Conservation (phyloP, 768 basidiomycete species). For the Tricholomella constricta region DNA sequence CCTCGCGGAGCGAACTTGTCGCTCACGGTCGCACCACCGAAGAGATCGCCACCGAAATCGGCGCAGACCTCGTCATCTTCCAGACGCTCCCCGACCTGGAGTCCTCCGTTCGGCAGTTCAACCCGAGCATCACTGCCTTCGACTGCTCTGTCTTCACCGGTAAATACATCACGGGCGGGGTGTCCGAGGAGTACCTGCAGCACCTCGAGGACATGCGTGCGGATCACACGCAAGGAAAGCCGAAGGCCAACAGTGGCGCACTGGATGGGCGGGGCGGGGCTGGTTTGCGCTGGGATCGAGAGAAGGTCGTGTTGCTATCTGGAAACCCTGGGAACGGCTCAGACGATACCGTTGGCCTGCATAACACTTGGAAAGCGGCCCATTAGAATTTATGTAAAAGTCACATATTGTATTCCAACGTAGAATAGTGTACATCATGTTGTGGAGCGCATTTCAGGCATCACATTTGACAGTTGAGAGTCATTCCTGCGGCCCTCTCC, state of each 20-base stretch:
- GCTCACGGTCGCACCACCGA: slow-evolving; percentile 74
- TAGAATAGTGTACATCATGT: slow-evolving; percentile 6
- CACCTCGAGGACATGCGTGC: slow-evolving; percentile 76
- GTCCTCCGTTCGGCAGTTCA: slow-evolving; percentile 82
- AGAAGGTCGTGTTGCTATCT: slow-evolving; percentile 29
- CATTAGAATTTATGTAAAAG: slow-evolving; percentile 14
- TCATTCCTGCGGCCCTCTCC: too few relatives aligned
- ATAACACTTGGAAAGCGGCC: slow-evolving; percentile 64
- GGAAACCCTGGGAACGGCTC: slow-evolving; percentile 57
- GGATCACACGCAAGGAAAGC: slow-evolving; percentile 75
- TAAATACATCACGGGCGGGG: slow-evolving; percentile 93
- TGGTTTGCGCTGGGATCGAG: slow-evolving; percentile 19
- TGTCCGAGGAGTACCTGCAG: slow-evolving; percentile 79
- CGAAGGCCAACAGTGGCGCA: slow-evolving; percentile 31
- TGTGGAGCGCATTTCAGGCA: background rate
- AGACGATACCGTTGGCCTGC: slow-evolving; percentile 78
- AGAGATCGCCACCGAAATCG: slow-evolving; percentile 79
- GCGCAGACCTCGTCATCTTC: slow-evolving; percentile 95
- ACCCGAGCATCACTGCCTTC: slow-evolving; percentile 72
- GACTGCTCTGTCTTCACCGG: slow-evolving; percentile 99
- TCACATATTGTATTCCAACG: slow-evolving; percentile 14
- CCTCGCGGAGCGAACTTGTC: slow-evolving; percentile 90
- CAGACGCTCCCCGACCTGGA: slow-evolving; percentile 91
- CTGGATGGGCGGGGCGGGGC: slow-evolving; percentile 35
- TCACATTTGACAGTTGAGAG: too few relatives aligned